Percentiles rank a stretch among this genome's conserved stretches.
phyloP scores from a whole-genome alignment of 2,329 filamentous ascomycete species.

The Clarireedia sp. region DNA sequence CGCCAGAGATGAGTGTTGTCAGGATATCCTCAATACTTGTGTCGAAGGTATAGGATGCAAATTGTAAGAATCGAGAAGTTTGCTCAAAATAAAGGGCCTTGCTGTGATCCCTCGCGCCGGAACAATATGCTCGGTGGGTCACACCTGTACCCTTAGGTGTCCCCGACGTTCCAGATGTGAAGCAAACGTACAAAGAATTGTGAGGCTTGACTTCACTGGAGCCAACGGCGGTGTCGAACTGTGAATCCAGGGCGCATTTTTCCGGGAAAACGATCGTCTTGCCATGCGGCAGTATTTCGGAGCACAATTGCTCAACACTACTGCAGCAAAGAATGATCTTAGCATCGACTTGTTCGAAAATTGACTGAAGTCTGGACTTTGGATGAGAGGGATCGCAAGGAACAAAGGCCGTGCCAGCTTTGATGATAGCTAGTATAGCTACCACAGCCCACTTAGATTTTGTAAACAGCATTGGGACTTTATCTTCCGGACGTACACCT shows the following conservation, averaged over 20 bases:
- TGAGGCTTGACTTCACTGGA: neutral
- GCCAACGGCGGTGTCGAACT: no score
- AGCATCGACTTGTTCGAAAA: conserved; percentile 9
- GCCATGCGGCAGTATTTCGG: neutral
- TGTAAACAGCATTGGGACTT: conserved; percentile 25
- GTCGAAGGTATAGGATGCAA: conserved; percentile 20
- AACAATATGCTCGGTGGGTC: conserved; percentile 3
- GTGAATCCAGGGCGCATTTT: no score
- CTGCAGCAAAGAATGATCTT: conserved; percentile 11
- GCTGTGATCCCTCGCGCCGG: conserved; percentile 18
- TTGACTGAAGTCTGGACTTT: conserved; percentile 15
- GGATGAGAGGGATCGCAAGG: conserved; percentile 27
- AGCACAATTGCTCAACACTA: neutral
- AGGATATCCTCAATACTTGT: conserved; percentile 16
- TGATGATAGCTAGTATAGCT: conserved; percentile 26
- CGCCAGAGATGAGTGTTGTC: conserved; percentile 16
- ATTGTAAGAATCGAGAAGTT: conserved; percentile 15
- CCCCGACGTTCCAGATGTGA: conserved; percentile 38
- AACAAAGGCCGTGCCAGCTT: conserved; percentile 27
- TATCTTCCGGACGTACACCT: conserved; percentile 14
- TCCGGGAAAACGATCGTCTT: neutral
- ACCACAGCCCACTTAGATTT: conserved; percentile 27
- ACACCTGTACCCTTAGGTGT: conserved; percentile 31
- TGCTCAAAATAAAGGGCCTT: conserved; percentile 23
- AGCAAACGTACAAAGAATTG: conserved; percentile 33